Conservation (phyloP, 1,284 basidiomycete genomes). For the Exobasidium cylindrosporum region DNA sequence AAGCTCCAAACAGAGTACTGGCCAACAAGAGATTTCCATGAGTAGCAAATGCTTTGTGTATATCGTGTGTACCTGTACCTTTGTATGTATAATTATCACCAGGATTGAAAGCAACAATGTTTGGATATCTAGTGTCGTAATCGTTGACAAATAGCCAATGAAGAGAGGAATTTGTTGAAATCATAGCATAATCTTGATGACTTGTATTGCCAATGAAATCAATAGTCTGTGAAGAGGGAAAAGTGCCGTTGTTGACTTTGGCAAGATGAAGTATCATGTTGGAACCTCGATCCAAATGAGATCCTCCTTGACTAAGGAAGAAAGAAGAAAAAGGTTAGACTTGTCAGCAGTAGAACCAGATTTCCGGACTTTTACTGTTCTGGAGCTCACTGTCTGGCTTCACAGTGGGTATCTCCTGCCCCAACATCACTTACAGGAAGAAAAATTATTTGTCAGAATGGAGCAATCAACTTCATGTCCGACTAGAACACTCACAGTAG, state of each 20-base stretch:
- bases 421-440: too few species aligned
- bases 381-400: conserved; percentile 34
- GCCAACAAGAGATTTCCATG: conserved; percentile 32
- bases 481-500: too few species aligned
- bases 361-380: too few species aligned
- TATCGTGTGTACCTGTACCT: conserved; percentile 14
- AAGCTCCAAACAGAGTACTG: conserved; percentile 23
- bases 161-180: conserved; percentile 37
- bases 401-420: conserved; percentile 45
- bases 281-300: conserved; percentile 44
- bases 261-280: conserved; percentile 34
- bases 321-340: too few species aligned
- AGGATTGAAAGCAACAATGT: conserved; percentile 26
- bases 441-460: too few species aligned
- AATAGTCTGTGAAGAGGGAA: conserved; percentile 35
- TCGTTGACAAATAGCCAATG: conserved; percentile 36
- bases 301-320: conserved; percentile 48
- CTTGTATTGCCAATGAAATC: conserved; percentile 42
- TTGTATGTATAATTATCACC: conserved; percentile 23
- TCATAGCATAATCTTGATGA: conserved; percentile 52
- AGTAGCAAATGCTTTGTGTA: conserved; percentile 25
- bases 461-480: too few species aligned
- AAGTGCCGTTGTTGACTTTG: conserved; percentile 17
- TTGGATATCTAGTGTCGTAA: conserved; percentile 30
- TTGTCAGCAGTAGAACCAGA: too few species aligned